Conservation (phyloP, 805 yeast genomes). For the Yamadazyma nakazawae region DNA sequence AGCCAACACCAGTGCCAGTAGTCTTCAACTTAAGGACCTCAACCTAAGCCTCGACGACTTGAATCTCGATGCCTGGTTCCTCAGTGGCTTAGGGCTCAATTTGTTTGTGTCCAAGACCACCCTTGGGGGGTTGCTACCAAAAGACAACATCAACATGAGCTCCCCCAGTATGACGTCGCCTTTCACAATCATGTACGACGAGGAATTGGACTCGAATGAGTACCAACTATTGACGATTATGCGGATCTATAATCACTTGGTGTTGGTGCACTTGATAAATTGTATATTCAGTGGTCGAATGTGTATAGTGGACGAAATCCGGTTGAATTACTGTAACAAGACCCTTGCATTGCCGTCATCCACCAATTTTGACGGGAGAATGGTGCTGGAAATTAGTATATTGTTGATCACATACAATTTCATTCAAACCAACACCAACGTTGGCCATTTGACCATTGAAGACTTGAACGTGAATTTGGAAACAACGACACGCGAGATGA, state of each 20-base stretch:
- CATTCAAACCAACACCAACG: constrained; percentile 39
- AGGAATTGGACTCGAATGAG: constrained; percentile 35
- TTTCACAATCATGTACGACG: constrained; percentile 30
- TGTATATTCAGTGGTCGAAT: constrained; percentile 64
- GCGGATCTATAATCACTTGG: constrained; percentile 70
- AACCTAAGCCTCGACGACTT: constrained; percentile 30
- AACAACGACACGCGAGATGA: constrained; percentile 47
- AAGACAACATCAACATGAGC: not conserved
- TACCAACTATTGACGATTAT: constrained; percentile 53
- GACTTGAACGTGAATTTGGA: constrained; percentile 26
- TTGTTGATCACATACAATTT: constrained; percentile 57
- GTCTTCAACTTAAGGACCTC: constrained; percentile 4
- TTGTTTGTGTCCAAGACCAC: constrained; percentile 55
- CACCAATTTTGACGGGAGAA: constrained; percentile 78
- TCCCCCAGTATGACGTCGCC: constrained; percentile 15
- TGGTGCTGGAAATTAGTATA: constrained; percentile 71
- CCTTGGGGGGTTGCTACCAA: constrained; percentile 36
- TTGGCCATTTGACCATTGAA: constrained; percentile 9
- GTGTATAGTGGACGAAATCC: constrained; percentile 57
- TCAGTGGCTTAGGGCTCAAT: constrained; percentile 63
- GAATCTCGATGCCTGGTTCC: constrained; percentile 65
- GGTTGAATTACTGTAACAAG: constrained; percentile 57
- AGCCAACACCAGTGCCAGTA: constrained; percentile 6
- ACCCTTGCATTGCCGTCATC: constrained; percentile 56
- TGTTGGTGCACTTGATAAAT: constrained; percentile 63